Percentiles rank a stretch among this genome's conserved stretches.
Conservation (phyloP, 1,284 basidiomycete species). For the Moesziomyces sp. region DNA sequence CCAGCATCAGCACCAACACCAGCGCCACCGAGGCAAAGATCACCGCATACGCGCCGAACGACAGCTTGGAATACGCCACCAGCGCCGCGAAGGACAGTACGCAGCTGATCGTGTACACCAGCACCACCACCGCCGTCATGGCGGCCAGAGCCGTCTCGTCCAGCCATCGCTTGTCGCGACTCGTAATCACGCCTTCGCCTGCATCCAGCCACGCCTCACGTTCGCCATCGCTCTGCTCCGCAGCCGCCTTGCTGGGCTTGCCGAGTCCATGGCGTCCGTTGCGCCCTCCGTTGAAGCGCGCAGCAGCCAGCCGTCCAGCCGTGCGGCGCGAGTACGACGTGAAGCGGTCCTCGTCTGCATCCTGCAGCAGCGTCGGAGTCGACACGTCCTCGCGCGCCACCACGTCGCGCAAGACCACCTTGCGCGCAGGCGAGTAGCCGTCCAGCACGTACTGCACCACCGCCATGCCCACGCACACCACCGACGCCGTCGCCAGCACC, state of each 20-base stretch:
- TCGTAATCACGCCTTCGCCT: conserved; percentile 13
- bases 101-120: conserved; percentile 25
- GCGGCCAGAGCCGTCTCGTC: conserved; percentile 38
- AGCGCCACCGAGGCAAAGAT: conserved; percentile 36
- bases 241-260: not conserved
- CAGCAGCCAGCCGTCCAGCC: conserved; percentile 9
- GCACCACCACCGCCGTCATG: conserved; percentile 8
- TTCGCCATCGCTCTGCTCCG: not conserved
- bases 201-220: conserved; percentile 27
- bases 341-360: conserved; percentile 34
- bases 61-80: conserved; percentile 16
- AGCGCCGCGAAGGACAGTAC: conserved; percentile 19
- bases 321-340: conserved; percentile 34
- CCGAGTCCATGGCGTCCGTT: conserved; percentile 13
- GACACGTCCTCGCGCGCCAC: conserved; percentile 31
- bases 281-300: conserved; percentile 22
- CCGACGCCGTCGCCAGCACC: conserved; percentile 21
- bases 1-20: conserved; percentile 7
- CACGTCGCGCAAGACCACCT: conserved; percentile 28
- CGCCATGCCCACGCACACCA: conserved; percentile 13
- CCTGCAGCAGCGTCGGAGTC: conserved; percentile 24
- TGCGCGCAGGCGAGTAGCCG: conserved; percentile 31
- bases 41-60: conserved; percentile 24
- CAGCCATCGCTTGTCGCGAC: conserved; percentile 37
- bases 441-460: conserved; percentile 41